Conservation (phyloP, 2,329 filamentous ascomycete genomes). For the Penicillium occitanis region DNA sequence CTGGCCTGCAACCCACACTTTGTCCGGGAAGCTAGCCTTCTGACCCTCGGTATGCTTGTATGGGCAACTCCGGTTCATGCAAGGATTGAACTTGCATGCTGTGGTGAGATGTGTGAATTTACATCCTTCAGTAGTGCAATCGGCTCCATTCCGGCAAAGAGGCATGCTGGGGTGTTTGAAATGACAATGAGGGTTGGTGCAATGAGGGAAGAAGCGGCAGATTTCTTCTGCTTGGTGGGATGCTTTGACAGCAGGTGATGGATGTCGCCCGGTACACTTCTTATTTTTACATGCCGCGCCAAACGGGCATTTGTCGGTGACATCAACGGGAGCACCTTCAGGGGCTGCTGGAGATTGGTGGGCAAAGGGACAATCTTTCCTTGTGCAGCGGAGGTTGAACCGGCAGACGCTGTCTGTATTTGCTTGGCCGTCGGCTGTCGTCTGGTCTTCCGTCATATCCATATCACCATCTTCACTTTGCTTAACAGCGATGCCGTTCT, state of each 20-base stretch:
- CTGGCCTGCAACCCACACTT: slow-evolving; percentile 76
- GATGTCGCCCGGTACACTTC: slow-evolving; percentile 89
- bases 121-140: slow-evolving; percentile 78
- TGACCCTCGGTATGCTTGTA: slow-evolving; percentile 93
- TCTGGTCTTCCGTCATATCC: slow-evolving; percentile 41
- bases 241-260: slow-evolving; percentile 78
- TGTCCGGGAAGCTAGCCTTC: slow-evolving; percentile 78
- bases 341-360: slow-evolving; percentile 92
- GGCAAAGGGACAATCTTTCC: slow-evolving; percentile 85
- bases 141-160: slow-evolving; percentile 84
- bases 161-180: slow-evolving; percentile 89
- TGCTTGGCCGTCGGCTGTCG: slow-evolving; percentile 47
- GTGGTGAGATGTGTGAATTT: slow-evolving; percentile 85
- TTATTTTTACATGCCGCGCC: slow-evolving; percentile 92
- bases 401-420: slow-evolving; percentile 72
- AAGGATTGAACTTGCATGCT: slow-evolving; percentile 87
- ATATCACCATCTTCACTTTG: slow-evolving; percentile 31
- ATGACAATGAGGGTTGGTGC: slow-evolving; percentile 79
- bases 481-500: slow-evolving; percentile 29
- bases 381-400: slow-evolving; percentile 85
- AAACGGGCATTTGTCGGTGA: slow-evolving; percentile 76
- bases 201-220: slow-evolving; percentile 90
- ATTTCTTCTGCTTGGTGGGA: slow-evolving; percentile 80
- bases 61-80: slow-evolving; percentile 80
- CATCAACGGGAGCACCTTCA: slow-evolving; percentile 72